Base-by-base conservation (phyloP, 129 eudicot genomes). In the Apium graveolens region DNA sequence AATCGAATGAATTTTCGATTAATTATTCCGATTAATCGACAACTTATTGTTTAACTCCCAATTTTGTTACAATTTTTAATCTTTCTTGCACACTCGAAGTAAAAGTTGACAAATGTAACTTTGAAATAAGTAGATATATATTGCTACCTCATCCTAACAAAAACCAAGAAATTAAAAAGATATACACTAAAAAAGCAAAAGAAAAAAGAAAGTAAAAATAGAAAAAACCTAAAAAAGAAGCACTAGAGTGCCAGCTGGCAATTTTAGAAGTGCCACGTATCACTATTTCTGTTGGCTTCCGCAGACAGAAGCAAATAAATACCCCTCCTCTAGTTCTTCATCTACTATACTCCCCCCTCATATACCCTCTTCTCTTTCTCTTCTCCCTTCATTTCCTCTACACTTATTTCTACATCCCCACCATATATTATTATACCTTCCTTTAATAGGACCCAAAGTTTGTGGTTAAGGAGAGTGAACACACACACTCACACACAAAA, bases 241-340 rank as follows among this genome's bases (percentile, higher is more conserved):
- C 66, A 57, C 66, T 57, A 57, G 1, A 16, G 11, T 32, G 68
- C 27, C 57, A 79, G 66, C 78, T 83, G 81, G 82, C 77, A 3
- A 31, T 31, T 38, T 18, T 51, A 41, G 3, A 45, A 10, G 17
- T 43, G 87, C 77, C 90, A 86, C 90, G 87, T 83, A 78, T n/a
- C 73, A 49, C 16, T 26, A 71, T 74, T 39, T 73, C 60, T 53
- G 76, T 80, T 78, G 77, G 74, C 68, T 69, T 51, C 37, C 20
- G 14, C 44, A 42, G 79, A 21, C 44, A 5, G 48, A 77, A 44
- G 77, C 69, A 78, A 51, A 80, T 86, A 86, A 83, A 83, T 86
- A 86, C 82, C 46, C 82, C 46, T 45, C 73, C 34, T 41, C 74
- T 34, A 24, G 31, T 39, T 11, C 48, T 48, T 11, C 65, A 43